phyloP scores from a whole-genome alignment of 192 early-diverging fungal genomes.

The Coemansia sp. region DNA sequence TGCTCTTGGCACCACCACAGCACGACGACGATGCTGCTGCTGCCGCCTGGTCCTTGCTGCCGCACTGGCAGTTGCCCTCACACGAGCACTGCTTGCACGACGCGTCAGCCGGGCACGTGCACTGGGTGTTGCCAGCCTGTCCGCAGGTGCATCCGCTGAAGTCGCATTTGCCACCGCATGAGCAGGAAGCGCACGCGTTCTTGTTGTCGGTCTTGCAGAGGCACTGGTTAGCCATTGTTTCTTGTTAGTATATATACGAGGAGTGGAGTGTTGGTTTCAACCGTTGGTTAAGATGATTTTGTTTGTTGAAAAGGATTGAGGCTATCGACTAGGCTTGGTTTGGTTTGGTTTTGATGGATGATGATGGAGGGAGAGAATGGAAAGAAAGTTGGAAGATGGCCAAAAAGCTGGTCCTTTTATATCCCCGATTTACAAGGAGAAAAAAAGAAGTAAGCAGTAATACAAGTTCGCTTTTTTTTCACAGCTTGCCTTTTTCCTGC shows the following conservation, averaged over 20 bases:
- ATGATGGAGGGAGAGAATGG: not conserved
- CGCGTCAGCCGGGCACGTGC: slow-evolving; percentile 19
- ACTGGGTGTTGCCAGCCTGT: slow-evolving; percentile 23
- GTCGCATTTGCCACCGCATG: slow-evolving; percentile 34
- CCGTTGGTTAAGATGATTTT: too few species aligned
- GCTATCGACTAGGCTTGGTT: too few species aligned
- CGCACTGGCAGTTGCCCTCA: slow-evolving; percentile 31
- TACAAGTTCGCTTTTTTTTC: not conserved
- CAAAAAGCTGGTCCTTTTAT: slow-evolving; percentile 3
- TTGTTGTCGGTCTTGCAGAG: slow-evolving; percentile 22
- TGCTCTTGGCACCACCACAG: slow-evolving; percentile 15
- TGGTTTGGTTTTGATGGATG: too few species aligned
- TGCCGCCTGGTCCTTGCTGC: slow-evolving; percentile 6
- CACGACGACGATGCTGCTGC: not conserved
- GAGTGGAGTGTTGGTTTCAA: too few species aligned
- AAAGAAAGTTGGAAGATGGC: not conserved
- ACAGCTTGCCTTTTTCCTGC: not conserved
- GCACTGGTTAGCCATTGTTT: slow-evolving; percentile 15
- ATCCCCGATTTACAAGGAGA: not conserved
- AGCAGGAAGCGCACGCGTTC: slow-evolving; percentile 14
- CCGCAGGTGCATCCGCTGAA: slow-evolving; percentile 27
- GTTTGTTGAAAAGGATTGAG: too few species aligned
- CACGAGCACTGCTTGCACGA: slow-evolving; percentile 35
- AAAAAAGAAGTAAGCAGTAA: not conserved
- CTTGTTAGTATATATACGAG: not conserved